Conservation (phyloP, 1,284 basidiomycete genomes). For the Cerrena zonata region DNA sequence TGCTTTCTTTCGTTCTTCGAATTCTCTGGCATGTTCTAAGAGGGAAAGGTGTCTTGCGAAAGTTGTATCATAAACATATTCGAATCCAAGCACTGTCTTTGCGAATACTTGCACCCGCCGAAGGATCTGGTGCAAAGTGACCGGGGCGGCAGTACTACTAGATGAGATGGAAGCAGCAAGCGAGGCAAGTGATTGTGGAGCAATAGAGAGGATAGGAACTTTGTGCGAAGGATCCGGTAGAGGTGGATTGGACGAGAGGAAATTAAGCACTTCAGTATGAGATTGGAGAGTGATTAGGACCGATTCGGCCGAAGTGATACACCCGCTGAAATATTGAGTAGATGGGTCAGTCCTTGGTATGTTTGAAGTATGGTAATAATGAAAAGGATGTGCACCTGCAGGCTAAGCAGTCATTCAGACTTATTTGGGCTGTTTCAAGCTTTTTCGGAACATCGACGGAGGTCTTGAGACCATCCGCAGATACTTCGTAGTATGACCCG, state of each 20-base stretch:
- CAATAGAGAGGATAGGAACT: slow-evolving; percentile 77
- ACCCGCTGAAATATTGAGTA: slow-evolving; percentile 71
- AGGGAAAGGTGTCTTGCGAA: slow-evolving; percentile 88
- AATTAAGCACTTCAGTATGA: slow-evolving; percentile 83
- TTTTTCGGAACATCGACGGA: slow-evolving; percentile 40
- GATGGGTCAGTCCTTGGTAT: slow-evolving; percentile 8
- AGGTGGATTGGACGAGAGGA: slow-evolving; percentile 56
- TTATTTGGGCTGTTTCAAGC: slow-evolving; percentile 90
- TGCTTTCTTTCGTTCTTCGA: slow-evolving; percentile 55
- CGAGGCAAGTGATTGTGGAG: slow-evolving; percentile 89
- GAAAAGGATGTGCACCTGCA: slow-evolving; percentile 58
- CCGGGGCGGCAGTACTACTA: slow-evolving; percentile 35
- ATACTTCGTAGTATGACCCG: slow-evolving; percentile 77
- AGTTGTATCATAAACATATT: slow-evolving; percentile 85
- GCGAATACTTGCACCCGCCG: slow-evolving; percentile 66
- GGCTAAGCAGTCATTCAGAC: slow-evolving; percentile 89
- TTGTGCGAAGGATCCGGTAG: slow-evolving; percentile 38
- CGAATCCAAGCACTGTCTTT: slow-evolving; percentile 57
- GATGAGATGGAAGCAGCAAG: slow-evolving; percentile 69
- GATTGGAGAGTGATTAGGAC: slow-evolving; percentile 96
- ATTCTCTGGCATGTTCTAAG: slow-evolving; percentile 79
- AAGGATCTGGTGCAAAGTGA: slow-evolving; percentile 58
- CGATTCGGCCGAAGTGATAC: slow-evolving; percentile 96
- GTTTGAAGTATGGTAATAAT: not conserved
- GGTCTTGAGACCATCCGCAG: slow-evolving; percentile 22